A percentile compares a stretch with the other conserved stretches of the same genome.
Evolutionary conservation across 1,284 basidiomycete genomes (phyloP).

Genomic region (Leccinum angustisporum): DNA sequence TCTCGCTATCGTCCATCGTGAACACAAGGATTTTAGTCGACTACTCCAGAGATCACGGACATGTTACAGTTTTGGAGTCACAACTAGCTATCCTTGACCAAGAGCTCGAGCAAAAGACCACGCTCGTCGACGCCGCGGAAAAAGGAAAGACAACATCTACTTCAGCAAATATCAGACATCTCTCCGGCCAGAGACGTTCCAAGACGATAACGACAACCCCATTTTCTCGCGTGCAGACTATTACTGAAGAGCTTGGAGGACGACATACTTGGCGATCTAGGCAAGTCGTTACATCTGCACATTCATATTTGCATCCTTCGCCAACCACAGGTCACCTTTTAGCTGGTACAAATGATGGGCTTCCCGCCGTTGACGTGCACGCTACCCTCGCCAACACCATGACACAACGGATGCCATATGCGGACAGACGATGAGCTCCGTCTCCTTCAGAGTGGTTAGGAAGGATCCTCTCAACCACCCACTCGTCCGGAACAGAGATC

Average conservation of each 20-base stretch:
- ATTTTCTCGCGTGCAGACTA: constrained; percentile 11
- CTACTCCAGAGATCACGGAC: constrained; percentile 13
- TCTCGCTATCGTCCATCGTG: constrained; percentile 32
- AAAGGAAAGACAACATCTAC: constrained; percentile 9
- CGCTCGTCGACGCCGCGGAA: constrained; percentile 4
- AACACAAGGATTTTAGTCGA: constrained; percentile 17
- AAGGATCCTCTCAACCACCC: too few relatives aligned
- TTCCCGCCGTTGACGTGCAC: too few relatives aligned
- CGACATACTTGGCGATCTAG: too few relatives aligned
- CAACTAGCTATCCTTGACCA: constrained; percentile 9
- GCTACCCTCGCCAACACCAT: too few relatives aligned
- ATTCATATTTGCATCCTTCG: too few relatives aligned
- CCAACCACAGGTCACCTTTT: too few relatives aligned
- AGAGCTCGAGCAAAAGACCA: constrained; percentile 10
- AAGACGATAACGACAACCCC: constrained; percentile 27
- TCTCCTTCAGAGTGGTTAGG: too few relatives aligned
- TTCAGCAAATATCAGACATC: constrained; percentile 1
- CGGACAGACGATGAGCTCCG: too few relatives aligned
- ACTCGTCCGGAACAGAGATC: too few relatives aligned
- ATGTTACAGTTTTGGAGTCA: constrained; percentile 18
- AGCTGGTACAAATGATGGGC: too few relatives aligned
- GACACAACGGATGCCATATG: too few relatives aligned
- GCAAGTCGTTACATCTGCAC: too few relatives aligned
- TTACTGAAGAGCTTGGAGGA: constrained; percentile 2
- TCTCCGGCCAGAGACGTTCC: constrained; percentile 3